Evolutionary conservation across 176 grass and related monocot genomes (phyloP).

Genomic region (Cocos nucifera): DNA sequence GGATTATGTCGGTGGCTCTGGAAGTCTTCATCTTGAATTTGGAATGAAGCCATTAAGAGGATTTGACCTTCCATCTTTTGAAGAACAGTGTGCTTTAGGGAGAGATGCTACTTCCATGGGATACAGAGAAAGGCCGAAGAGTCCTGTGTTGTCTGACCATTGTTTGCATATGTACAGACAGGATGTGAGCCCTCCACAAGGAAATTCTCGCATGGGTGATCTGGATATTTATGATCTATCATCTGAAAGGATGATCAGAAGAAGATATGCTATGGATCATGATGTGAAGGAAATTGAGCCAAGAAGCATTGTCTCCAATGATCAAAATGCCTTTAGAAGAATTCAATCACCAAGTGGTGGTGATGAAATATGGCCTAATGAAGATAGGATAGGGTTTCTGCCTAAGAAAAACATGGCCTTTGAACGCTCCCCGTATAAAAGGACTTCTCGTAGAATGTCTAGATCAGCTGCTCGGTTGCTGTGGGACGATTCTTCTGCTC

Average conservation of each 20-base stretch:
- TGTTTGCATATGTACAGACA: conserved; percentile 20
- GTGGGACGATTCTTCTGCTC: background rate
- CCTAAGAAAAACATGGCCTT: conserved; percentile 21
- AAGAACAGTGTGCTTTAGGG: conserved; percentile 29
- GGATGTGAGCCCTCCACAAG: conserved; percentile 19
- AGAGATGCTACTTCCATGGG: conserved; percentile 24
- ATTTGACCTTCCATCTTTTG: conserved; percentile 17
- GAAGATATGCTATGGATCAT: conserved; percentile 12
- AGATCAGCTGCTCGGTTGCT: conserved; percentile 10
- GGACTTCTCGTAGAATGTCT: conserved; percentile 31
- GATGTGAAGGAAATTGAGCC: conserved; percentile 32
- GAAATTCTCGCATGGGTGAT: conserved; percentile 17
- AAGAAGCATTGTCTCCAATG: conserved; percentile 20
- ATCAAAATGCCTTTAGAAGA: conserved; percentile 54
- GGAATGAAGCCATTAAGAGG: conserved; percentile 1
- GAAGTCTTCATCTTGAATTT: conserved; percentile 21
- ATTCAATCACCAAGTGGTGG: conserved; percentile 30
- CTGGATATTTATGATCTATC: conserved; percentile 8
- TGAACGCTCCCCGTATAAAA: conserved; percentile 22
- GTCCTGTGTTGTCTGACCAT: conserved; percentile 28
- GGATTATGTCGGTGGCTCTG: conserved; percentile 25
- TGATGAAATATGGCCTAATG: conserved; percentile 19
- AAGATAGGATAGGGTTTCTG: conserved; percentile 15
- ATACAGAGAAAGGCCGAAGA: conserved; percentile 38
- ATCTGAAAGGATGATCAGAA: conserved; percentile 17